A percentile compares a stretch with the other conserved stretches of the same genome.
Evolutionary conservation across 495 filamentous ascomycete species (phyloP).

Genomic region (Aspergillus egyptiacus): DNA sequence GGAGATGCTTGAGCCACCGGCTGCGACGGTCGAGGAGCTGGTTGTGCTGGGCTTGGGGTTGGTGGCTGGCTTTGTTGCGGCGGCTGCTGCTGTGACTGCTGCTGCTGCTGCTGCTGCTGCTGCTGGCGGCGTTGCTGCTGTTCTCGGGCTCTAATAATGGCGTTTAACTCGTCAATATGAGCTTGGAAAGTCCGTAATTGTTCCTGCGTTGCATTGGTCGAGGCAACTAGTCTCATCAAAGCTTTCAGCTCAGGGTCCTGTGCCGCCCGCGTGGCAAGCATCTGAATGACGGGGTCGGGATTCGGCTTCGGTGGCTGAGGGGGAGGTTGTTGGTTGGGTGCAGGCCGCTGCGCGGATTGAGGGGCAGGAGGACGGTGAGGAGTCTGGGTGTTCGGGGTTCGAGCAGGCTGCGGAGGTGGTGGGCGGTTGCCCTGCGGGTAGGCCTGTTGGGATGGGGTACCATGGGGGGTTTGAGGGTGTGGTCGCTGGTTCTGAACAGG

Average conservation of each 20-base stretch:
- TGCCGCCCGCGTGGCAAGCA: conserved; percentile 79
- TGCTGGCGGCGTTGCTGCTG: conserved; percentile 33
- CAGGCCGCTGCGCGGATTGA: conserved; percentile 30
- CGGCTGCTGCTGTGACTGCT: conserved; percentile 10
- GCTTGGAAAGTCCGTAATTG: conserved; percentile 84
- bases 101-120: conserved; percentile 18
- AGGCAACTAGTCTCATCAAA: conserved; percentile 94
- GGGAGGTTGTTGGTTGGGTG: conserved; percentile 28
- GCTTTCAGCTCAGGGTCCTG: conserved; percentile 82
- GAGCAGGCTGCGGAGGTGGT: conserved; percentile 21
- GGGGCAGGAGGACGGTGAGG: conserved; percentile 27
- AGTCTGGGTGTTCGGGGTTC: conserved; percentile 27
- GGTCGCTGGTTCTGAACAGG: conserved; percentile 31
- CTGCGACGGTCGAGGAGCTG: conserved; percentile 9
- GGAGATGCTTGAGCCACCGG: conserved; percentile 7
- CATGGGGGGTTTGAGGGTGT: conserved; percentile 16
- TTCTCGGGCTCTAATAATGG: conserved; percentile 46
- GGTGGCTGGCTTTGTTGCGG: conserved; percentile 4
- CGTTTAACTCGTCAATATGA: conserved; percentile 87
- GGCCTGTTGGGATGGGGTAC: conserved; percentile 18
- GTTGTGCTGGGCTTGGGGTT: conserved; percentile 11
- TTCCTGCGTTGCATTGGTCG: conserved; percentile 69
- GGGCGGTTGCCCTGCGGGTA: conserved; percentile 20
- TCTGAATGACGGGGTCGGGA: conserved; percentile 91
- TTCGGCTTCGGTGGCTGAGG: conserved; percentile 46